Percentiles rank a stretch among this genome's conserved stretches.
phyloP scores from a whole-genome alignment of 2,329 filamentous ascomycete species.

The Colletotrichum simmondsii region DNA sequence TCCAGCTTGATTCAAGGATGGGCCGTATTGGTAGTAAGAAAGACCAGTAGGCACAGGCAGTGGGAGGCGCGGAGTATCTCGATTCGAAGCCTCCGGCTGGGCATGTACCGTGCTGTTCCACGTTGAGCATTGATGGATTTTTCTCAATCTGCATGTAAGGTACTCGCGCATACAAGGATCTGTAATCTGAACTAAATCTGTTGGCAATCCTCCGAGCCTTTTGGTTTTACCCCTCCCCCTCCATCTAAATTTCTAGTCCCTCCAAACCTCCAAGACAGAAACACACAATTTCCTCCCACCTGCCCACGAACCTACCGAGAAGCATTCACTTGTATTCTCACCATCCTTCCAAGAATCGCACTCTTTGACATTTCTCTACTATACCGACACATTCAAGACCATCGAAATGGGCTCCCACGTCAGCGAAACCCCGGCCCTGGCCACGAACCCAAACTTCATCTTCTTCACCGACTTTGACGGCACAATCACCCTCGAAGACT shows the following conservation, averaged over 20 bases:
- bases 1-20: not conserved
- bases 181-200: not conserved
- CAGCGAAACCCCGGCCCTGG: conserved; percentile 66
- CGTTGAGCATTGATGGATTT: not conserved
- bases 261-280: not conserved
- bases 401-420: conserved; percentile 54
- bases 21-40: not conserved
- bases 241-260: not conserved
- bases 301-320: not conserved
- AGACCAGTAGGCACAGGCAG: not conserved
- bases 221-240: conserved; percentile 24
- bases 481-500: conserved; percentile 83
- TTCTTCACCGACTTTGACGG: conserved; percentile 99
- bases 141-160: not conserved
- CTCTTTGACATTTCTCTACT: not conserved
- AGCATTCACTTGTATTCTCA: conserved; percentile 5
- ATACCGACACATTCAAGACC: not conserved
- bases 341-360: not conserved
- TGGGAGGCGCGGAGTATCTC: not conserved
- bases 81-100: not conserved
- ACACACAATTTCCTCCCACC: not conserved
- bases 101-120: not conserved
- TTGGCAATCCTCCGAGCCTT: not conserved
- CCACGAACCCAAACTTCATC: conserved; percentile 84
- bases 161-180: not conserved